Evolutionary conservation across 352 stramenopile genomes (phyloP), one percentile per base, ranked within the genome.

Genomic region (Thalassiosira mediterranea): DNA sequence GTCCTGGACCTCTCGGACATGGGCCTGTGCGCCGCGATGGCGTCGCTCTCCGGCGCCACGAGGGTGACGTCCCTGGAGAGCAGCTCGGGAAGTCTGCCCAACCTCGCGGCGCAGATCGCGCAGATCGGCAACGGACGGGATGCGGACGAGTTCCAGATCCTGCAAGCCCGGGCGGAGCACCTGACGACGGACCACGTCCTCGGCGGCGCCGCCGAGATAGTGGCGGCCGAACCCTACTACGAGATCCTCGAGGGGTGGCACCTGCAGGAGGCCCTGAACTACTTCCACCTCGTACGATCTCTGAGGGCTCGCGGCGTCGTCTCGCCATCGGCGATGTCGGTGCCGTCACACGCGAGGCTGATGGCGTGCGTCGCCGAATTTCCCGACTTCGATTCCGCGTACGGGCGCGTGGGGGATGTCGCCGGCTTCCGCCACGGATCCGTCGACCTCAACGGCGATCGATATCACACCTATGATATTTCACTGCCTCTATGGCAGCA

Each of bases 1-100:
- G 32, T 90, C 8, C 62, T 92, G 19, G 87, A 93, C 67, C 38
- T 93, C 21, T 91, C 87, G 0, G 87, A 93, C 58, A 86, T 91
- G 62, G 74, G 76, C 44, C 25, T 90, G 2, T 89, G 84, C 76
- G 82, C 65, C 8, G 82, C 90, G 17, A 83, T 93, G 53, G 84
- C 87, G 26, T 74, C 84, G 8, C 19, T 81, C 26, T 25, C 64
- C 13, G 80, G 84, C 34, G 80, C 80, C 38, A 74, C 10, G 11
- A 59, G 72, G 19, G 87, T 91, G 5, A 78, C 71, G n/a, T 90
- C 84, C 1, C 44, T 91, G 11, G 87, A 93, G 79, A 81, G 72
- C 47, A 81, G 64, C 56, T 64, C 70, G 13, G 66, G 76, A 10
- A 40, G 4, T 42, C 57, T 84, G n/a, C 60, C 68, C n/a, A 71